Percentiles rank a stretch among this genome's conserved stretches.
Evolutionary conservation across 2,329 filamentous ascomycete species (phyloP).

Genomic region (Fusarium sororula): DNA sequence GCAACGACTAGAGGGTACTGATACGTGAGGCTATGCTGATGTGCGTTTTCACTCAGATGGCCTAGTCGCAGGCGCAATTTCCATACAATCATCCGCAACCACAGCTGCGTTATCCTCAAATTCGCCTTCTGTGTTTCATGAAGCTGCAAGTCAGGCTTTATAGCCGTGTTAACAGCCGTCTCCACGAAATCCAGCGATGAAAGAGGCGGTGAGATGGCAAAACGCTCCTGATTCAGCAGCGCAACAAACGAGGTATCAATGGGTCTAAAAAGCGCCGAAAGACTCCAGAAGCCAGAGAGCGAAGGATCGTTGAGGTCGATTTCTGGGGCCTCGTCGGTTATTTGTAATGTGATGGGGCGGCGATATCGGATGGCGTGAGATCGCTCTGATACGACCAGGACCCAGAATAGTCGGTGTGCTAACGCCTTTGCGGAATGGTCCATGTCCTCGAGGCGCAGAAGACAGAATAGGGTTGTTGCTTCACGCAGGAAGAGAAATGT

Average conservation of each 20-base stretch:
- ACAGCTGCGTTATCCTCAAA: conserved; percentile 55
- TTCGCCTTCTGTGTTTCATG: conserved; percentile 58
- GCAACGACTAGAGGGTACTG: conserved; percentile 55
- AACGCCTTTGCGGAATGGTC: conserved; percentile 41
- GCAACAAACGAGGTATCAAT: conserved; percentile 55
- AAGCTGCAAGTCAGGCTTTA: conserved; percentile 46
- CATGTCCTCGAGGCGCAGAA: conserved; percentile 44
- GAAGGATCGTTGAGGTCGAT: conserved; percentile 44
- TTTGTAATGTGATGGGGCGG: conserved; percentile 54
- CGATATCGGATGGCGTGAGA: conserved; percentile 57
- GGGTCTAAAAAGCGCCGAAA: conserved; percentile 53
- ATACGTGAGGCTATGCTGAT: conserved; percentile 51
- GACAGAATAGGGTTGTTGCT: conserved; percentile 52
- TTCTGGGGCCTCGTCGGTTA: conserved; percentile 49
- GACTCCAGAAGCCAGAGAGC: conserved; percentile 51
- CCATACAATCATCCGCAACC: conserved; percentile 57
- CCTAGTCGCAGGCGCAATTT: conserved; percentile 55
- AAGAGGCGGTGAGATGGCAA: conserved; percentile 44
- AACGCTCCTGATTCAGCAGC: conserved; percentile 51
- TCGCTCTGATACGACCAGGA: conserved; percentile 54
- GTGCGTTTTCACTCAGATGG: conserved; percentile 48
- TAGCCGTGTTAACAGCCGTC: conserved; percentile 48
- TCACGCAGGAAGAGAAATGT: conserved; percentile 56
- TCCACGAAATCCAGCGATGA: conserved; percentile 50
- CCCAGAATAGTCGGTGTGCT: conserved; percentile 54